Evolutionary conservation across 345 rosid species (phyloP).

Genomic region (Salix suchowensis): DNA sequence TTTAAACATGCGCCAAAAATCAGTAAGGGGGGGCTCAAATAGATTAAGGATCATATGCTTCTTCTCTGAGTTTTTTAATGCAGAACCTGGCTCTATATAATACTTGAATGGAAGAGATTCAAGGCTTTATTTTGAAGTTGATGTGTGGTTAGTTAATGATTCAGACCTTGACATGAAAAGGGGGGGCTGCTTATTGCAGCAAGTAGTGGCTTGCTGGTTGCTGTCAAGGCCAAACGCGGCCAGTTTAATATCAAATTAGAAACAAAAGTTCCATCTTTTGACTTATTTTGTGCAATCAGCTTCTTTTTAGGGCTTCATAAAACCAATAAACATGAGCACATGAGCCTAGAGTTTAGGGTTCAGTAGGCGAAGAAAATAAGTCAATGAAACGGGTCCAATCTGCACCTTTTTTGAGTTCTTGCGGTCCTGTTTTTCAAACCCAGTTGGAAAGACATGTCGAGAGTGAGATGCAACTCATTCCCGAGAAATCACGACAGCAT

Average conservation of each 20-base stretch:
- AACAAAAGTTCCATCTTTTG: neutral
- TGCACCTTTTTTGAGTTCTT: neutral
- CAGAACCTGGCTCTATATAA: neutral
- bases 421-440: neutral
- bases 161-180: conserved; percentile 2
- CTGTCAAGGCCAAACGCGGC: conserved; percentile 6
- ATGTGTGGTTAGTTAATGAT: conserved; percentile 25
- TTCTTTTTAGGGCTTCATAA: too few species aligned
- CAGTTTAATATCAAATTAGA: conserved; percentile 2
- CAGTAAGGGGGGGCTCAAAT: too few species aligned
- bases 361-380: neutral
- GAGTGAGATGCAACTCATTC: neutral
- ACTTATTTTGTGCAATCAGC: neutral
- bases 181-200: neutral
- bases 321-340: neutral
- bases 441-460: neutral
- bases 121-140: conserved; percentile 27
- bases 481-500: neutral
- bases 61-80: too few species aligned
- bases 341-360: conserved; percentile 1
- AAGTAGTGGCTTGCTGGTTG: conserved; percentile 16
- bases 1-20: neutral
- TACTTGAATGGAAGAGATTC: neutral
- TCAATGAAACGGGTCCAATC: conserved; percentile 18
- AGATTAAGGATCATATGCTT: neutral